Percentiles rank a stretch among this genome's conserved stretches.
phyloP scores from a whole-genome alignment of 2,329 filamentous ascomycete genomes.

The Rutstroemia sp. region DNA sequence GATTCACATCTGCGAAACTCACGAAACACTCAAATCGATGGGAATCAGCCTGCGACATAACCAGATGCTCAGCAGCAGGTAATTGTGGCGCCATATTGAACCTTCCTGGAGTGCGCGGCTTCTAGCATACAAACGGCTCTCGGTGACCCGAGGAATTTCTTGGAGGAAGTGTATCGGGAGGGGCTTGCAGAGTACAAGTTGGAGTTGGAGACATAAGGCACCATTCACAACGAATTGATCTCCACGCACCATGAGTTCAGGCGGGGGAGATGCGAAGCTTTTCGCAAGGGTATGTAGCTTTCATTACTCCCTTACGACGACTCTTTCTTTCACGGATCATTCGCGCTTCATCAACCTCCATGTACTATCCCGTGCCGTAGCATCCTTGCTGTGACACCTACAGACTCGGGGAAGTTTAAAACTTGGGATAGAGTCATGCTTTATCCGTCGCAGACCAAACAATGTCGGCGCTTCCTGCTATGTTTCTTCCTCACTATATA shows the following conservation, averaged over 20 bases:
- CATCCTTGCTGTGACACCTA: conserved; percentile 5
- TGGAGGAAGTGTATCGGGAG: conserved; percentile 16
- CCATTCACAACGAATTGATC: conserved; percentile 16
- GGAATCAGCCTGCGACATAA: conserved; percentile 15
- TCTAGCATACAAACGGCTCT: conserved; percentile 15
- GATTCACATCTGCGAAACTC: conserved; percentile 4
- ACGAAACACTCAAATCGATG: conserved; percentile 16
- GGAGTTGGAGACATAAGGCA: background rate
- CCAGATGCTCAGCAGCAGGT: conserved; percentile 18
- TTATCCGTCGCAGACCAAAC: background rate
- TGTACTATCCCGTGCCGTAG: conserved; percentile 6
- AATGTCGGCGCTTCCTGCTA: conserved; percentile 11
- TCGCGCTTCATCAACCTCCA: conserved; percentile 11
- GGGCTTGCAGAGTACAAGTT: conserved; percentile 18
- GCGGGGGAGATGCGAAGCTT: conserved; percentile 95
- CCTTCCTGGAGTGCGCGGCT: background rate
- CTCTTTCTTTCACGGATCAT: background rate
- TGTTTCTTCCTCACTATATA: conserved; percentile 29
- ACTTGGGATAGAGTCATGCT: background rate
- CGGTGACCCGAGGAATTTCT: conserved; percentile 19
- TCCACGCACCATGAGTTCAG: conserved; percentile 29
- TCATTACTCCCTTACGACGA: background rate
- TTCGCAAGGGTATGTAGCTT: conserved; percentile 79
- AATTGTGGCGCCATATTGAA: conserved; percentile 17
- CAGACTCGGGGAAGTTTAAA: background rate